These are phyloP conservation scores for Strigomonas culicis DNA, from an alignment of 208 protist genomes.

Conservation along the genomic window DNA sequence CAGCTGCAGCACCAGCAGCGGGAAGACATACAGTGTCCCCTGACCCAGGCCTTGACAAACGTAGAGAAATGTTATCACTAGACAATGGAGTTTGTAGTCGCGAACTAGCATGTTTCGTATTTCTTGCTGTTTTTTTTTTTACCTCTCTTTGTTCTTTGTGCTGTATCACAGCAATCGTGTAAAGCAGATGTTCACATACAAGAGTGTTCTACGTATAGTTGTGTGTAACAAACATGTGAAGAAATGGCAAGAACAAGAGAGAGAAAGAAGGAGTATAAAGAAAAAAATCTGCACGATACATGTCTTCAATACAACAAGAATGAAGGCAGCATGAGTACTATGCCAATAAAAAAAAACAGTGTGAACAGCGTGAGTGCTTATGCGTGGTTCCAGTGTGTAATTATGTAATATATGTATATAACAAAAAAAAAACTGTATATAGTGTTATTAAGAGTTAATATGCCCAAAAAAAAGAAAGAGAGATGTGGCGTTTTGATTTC, in stretches of 20 bases:
- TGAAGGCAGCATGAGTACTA: no score
- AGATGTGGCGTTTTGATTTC: background rate
- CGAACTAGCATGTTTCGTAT: background rate
- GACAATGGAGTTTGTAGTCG: slow-evolving; percentile 12
- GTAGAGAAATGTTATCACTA: slow-evolving; percentile 20
- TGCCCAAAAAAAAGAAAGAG: background rate
- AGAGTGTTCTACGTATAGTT: no score
- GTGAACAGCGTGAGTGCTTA: background rate
- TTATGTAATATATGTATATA: background rate
- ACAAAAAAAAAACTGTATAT: background rate
- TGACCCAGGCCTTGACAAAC: slow-evolving; percentile 13
- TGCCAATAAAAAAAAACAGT: slow-evolving; percentile 28
- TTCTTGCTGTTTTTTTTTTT: no score
- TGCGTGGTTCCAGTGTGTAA: background rate
- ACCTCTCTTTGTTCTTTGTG: no score
- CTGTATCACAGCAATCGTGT: no score
- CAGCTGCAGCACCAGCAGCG: slow-evolving; percentile 14
- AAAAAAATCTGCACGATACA: no score
- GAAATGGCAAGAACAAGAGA: no score
- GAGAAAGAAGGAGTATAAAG: slow-evolving; percentile 9
- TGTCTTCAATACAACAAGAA: no score
- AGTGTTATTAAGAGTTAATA: background rate
- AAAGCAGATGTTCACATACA: no score
- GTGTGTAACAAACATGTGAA: no score
- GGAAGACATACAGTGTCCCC: slow-evolving; percentile 15